A percentile compares a stretch with the other conserved stretches of the same genome.
phyloP scores from a whole-genome alignment of 228 moss, liverwort and hornwort genomes.

The Sphagnum magellanicum region DNA sequence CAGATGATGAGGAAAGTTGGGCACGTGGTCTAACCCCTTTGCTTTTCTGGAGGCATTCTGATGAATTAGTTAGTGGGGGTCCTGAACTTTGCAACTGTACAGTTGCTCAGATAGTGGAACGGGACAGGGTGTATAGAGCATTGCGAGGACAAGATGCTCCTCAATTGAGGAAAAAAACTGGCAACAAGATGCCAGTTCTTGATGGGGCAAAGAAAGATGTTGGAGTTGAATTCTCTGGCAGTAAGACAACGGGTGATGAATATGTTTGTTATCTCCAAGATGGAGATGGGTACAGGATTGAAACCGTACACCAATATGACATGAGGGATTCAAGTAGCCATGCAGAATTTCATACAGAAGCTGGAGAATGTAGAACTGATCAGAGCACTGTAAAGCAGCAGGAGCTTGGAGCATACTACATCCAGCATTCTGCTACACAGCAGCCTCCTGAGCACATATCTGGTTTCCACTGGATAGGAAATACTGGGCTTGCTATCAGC shows the following conservation, averaged over 20 bases:
- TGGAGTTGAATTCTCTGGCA: background rate
- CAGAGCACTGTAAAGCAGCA: background rate
- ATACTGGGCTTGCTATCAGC: constrained; percentile 80
- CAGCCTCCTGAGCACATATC: constrained; percentile 9
- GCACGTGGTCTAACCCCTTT: constrained; percentile 73
- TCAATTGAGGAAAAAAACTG: constrained; percentile 41
- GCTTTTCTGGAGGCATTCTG: constrained; percentile 70
- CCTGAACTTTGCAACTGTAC: constrained; percentile 68
- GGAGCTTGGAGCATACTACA: constrained; percentile 3
- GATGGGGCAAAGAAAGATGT: constrained; percentile 1
- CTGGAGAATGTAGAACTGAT: background rate
- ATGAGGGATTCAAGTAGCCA: background rate
- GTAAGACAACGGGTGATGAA: background rate
- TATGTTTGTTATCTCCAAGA: constrained; percentile 1
- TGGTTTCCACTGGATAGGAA: constrained; percentile 80
- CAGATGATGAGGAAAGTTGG: constrained; percentile 97
- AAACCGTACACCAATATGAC: background rate
- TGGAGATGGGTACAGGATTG: constrained; percentile 6
- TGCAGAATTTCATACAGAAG: no score
- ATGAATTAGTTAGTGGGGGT: constrained; percentile 55
- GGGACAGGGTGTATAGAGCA: constrained; percentile 65
- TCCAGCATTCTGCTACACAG: constrained; percentile 3
- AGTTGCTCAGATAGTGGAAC: constrained; percentile 74
- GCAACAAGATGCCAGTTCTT: constrained; percentile 12
- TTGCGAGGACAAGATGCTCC: constrained; percentile 61